Evolutionary conservation across 2,329 filamentous ascomycete species (phyloP).

Genomic region (Arachnomyces sp.): DNA sequence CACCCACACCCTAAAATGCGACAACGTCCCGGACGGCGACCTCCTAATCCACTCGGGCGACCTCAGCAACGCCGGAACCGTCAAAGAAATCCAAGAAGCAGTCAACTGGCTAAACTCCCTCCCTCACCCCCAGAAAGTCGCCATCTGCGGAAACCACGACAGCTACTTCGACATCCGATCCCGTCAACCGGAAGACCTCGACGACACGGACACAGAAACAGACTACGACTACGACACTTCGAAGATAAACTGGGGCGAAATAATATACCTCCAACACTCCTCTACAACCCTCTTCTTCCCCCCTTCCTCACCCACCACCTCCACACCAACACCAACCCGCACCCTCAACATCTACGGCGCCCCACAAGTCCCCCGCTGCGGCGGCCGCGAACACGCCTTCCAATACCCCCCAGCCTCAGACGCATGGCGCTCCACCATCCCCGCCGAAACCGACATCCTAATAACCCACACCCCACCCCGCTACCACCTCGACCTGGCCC

Average conservation of each 20-base stretch:
- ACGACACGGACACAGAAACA: slow-evolving; percentile 1
- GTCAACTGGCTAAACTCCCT: slow-evolving; percentile 71
- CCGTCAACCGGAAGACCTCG: slow-evolving; percentile 48
- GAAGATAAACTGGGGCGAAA: slow-evolving; percentile 54
- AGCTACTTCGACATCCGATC: slow-evolving; percentile 67
- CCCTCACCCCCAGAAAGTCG: slow-evolving; percentile 70
- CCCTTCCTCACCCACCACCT: slow-evolving; percentile 37
- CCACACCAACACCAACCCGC: slow-evolving; percentile 51
- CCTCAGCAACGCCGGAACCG: slow-evolving; percentile 64
- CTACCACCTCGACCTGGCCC: slow-evolving; percentile 53
- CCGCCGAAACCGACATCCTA: slow-evolving; percentile 64
- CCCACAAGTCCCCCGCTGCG: slow-evolving; percentile 60
- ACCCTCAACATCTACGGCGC: slow-evolving; percentile 68
- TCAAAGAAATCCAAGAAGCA: slow-evolving; percentile 67
- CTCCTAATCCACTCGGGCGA: slow-evolving; percentile 87
- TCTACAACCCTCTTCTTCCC: slow-evolving; percentile 55
- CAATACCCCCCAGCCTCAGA: slow-evolving; percentile 60
- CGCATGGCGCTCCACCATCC: slow-evolving; percentile 65
- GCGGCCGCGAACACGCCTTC: slow-evolving; percentile 62
- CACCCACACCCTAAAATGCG: slow-evolving; percentile 60
- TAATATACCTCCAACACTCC: slow-evolving; percentile 69
- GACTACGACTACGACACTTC: slow-evolving; percentile 34
- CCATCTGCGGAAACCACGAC: slow-evolving; percentile 85
- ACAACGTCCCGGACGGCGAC: slow-evolving; percentile 58
- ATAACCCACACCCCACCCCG: slow-evolving; percentile 74